Evolutionary conservation across 805 yeast species (phyloP).

Genomic region (Metschnikowia anglica): DNA sequence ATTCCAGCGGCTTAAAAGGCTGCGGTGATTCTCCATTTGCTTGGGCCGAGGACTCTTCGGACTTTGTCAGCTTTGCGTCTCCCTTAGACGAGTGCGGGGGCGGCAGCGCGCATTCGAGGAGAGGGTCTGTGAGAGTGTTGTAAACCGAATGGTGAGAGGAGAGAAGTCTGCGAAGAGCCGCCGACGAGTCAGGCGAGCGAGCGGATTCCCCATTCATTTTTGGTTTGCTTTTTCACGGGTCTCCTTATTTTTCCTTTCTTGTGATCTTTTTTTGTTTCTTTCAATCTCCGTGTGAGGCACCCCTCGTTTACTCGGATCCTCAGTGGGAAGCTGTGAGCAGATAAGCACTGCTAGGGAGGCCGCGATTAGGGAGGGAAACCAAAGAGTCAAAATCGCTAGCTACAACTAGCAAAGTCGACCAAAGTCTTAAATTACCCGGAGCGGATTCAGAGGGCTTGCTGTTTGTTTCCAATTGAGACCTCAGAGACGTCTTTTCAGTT

Average conservation of each 20-base stretch:
- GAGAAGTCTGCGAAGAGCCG: constrained; percentile 27
- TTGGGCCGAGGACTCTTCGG: not conserved
- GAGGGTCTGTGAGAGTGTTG: constrained; percentile 41
- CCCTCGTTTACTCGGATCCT: not conserved
- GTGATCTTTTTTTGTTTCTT: not conserved
- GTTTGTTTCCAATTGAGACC: too few species aligned
- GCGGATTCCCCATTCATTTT: constrained; percentile 3
- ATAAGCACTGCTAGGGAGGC: constrained; percentile 4
- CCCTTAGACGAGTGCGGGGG: not conserved
- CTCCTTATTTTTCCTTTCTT: not conserved
- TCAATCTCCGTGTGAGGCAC: too few species aligned
- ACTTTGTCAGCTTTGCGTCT: not conserved
- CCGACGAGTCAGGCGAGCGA: constrained; percentile 6
- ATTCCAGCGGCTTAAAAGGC: not conserved
- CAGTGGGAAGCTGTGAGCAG: constrained; percentile 1
- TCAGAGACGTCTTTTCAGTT: too few species aligned
- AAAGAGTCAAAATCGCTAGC: too few species aligned
- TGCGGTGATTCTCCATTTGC: not conserved
- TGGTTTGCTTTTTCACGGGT: too few species aligned
- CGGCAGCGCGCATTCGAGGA: constrained; percentile 29
- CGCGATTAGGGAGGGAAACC: too few species aligned
- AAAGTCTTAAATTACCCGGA: not conserved
- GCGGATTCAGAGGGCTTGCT: too few species aligned
- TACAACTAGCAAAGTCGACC: not conserved
- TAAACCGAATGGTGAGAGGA: constrained; percentile 40